Percentiles rank a stretch among this genome's conserved stretches.
These are phyloP conservation scores for Chaetomium strumarium DNA, from an alignment of 2,329 filamentous ascomycete genomes.

Conservation along the genomic window DNA sequence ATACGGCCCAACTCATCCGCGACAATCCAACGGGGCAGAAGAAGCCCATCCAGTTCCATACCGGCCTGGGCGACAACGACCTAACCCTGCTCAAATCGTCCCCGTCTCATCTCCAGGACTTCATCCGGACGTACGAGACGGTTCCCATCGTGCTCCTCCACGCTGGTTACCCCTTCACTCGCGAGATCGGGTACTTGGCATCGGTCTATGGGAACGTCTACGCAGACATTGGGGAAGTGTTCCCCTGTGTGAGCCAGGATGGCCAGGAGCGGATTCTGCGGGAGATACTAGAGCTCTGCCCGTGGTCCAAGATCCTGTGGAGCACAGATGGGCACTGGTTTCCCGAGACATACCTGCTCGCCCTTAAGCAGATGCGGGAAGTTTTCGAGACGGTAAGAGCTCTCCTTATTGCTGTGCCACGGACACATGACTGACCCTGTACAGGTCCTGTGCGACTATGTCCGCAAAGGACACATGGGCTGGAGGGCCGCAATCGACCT, in stretches of 20 bases:
- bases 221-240: constrained; percentile 77
- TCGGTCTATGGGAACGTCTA: constrained; percentile 74
- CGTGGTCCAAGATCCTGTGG: constrained; percentile 70
- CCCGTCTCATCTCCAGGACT: constrained; percentile 66
- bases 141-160: constrained; percentile 75
- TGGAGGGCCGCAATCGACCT: constrained; percentile 56
- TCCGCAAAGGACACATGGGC: constrained; percentile 57
- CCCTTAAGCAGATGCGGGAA: constrained; percentile 65
- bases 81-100: constrained; percentile 65
- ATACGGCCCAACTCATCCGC: constrained; percentile 53
- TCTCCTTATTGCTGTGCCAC: not conserved
- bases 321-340: constrained; percentile 77
- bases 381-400: constrained; percentile 59
- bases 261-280: constrained; percentile 67
- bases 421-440: not conserved
- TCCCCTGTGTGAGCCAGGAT: constrained; percentile 69
- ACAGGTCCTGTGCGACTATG: constrained; percentile 60
- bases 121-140: constrained; percentile 62
- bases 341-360: constrained; percentile 70
- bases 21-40: constrained; percentile 38
- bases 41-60: constrained; percentile 81
- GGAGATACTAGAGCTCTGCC: constrained; percentile 69
- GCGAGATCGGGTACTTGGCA: constrained; percentile 73
- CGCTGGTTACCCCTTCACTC: constrained; percentile 73
- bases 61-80: constrained; percentile 74